Base-by-base conservation (phyloP, 2,329 filamentous ascomycete species). In the Aciculosporium take region DNA sequence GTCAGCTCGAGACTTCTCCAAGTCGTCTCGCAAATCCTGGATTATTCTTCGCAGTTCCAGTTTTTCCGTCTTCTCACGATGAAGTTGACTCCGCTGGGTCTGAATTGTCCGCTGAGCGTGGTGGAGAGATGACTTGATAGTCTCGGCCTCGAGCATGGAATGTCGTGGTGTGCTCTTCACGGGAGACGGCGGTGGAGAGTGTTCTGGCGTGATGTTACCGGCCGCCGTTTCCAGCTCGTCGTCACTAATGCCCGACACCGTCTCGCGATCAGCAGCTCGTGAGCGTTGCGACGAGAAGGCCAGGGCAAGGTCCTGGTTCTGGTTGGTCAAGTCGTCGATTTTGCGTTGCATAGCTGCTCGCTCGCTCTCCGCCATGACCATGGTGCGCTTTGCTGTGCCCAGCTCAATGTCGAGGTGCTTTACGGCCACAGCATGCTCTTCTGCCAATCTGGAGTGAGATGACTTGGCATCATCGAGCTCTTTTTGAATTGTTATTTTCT, bases 51-150 rank as follows among this genome's bases (percentile, higher is more conserved):
- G 88, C 41, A 96, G 74, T 62, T 98, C 91, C 23, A 96, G 75
- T 68, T 95, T 98, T 61, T 98, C 91, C 0, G 89, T 95, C 77
- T 96, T 98, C 61, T 98, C 91, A 27, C 91, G 83, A 60, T 98
- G 89, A 36, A 96, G 84, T 53, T 88, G 94, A 59, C 83, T 87
- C 62, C 94, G 87, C 51, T 96, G 75, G 53, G 86, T 94, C 59
- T 96, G 89, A 45, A 98, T 95, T 64, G 94, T 95, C 44, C 89
- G 79, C 59, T 96, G 91, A 30, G 91, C 89, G 58, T 98, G 91
- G 50, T 87, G 81, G 23, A 96, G 72, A 21, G 89, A 95, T 41
- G 88, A 93, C 65, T 91, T 93, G 50, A 98, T 67, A 0, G 91
- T 98, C 64, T 98, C 91, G 0, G 86, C 82, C 61, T 98, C 91